Base-by-base conservation (phyloP, 768 basidiomycete species). In the Phallus indusiatus region DNA sequence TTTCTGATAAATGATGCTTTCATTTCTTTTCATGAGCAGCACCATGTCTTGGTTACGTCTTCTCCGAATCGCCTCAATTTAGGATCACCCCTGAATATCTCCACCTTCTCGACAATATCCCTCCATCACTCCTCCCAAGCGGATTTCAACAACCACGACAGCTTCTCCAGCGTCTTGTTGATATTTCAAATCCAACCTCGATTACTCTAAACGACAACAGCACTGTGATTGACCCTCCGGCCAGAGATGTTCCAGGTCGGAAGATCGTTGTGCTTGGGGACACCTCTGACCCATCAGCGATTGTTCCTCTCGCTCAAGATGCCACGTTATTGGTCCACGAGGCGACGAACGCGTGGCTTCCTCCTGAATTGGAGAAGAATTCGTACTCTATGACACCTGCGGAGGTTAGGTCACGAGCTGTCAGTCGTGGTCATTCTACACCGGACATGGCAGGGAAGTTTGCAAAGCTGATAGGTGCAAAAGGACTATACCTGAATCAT, bases 271-370 rank as follows among this genome's bases (percentile, higher is more conserved):
- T 92, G 50, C 75, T 92, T 5, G 91, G 91, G 0, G 90, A 93
- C 67, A 90, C 88, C 1, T 81, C 72, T 62, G 84, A 92, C 65
- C 77, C 84, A 0, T 77, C 79, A 24, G 65, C 74, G 1, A 78
- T 88, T 53, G 70, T 78, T n/a, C 81, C 81, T 10, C 77, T 89
- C 21, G 87, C 87, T 18, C 68, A 71, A 67, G 81, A 81, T 55
- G 80, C 85, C 33, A 81, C 84, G 28, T 74, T 93, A n/a, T 76
- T 93, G 18, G 75, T 93, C n/a, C 92, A 94, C 69, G 91, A 94
- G 71, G 82, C 85, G 1, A 91, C 88, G 1, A 90, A 93, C 66
- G 83, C 85, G 0, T 78, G 77, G 63, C 81, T 94, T 37, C 83
- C 86, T 0, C 66, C 60, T 1, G 64, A 74, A 52, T 76, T 86